Conservation (phyloP, 371 early-diverging fungal genomes). For the Mucor indicus region DNA sequence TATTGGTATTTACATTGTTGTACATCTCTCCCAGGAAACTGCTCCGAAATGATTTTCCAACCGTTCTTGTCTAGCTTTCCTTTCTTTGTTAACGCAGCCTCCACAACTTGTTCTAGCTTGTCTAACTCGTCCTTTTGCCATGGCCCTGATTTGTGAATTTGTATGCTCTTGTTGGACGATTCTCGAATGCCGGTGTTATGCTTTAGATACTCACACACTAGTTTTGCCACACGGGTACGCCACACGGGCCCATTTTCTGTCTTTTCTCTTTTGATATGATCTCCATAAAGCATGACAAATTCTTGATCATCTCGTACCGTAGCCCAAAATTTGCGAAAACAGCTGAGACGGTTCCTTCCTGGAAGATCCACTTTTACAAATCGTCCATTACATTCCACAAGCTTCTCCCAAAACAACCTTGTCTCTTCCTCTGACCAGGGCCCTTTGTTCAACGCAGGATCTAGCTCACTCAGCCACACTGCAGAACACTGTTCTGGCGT, state of each 20-base stretch:
- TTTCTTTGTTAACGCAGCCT: neutral
- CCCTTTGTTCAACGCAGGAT: conserved; percentile 17
- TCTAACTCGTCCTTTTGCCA: conserved; percentile 23
- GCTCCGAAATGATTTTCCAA: conserved; percentile 12
- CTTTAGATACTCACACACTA: conserved; percentile 18
- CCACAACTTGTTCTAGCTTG: neutral
- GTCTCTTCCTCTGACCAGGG: conserved; percentile 27
- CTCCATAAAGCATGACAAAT: conserved; percentile 9
- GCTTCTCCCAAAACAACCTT: conserved; percentile 29
- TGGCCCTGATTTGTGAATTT: neutral
- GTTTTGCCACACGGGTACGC: conserved; percentile 18
- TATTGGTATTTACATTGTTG: conserved; percentile 23
- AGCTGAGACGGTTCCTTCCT: conserved; percentile 19
- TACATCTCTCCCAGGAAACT: conserved; percentile 7
- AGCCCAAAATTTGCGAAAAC: conserved; percentile 19
- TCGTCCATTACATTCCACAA: conserved; percentile 8
- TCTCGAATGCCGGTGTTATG: neutral
- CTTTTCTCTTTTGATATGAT: conserved; percentile 4
- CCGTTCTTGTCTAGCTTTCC: neutral
- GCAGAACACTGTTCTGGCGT: conserved; percentile 17
- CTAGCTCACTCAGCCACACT: conserved; percentile 26
- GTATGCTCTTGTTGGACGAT: neutral
- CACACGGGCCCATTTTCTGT: conserved; percentile 19
- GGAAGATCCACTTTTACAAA: conserved; percentile 22
- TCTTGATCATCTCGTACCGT: conserved; percentile 9